phyloP scores from a whole-genome alignment of 192 early-diverging fungal genomes.

The Lobosporangium transversale region DNA sequence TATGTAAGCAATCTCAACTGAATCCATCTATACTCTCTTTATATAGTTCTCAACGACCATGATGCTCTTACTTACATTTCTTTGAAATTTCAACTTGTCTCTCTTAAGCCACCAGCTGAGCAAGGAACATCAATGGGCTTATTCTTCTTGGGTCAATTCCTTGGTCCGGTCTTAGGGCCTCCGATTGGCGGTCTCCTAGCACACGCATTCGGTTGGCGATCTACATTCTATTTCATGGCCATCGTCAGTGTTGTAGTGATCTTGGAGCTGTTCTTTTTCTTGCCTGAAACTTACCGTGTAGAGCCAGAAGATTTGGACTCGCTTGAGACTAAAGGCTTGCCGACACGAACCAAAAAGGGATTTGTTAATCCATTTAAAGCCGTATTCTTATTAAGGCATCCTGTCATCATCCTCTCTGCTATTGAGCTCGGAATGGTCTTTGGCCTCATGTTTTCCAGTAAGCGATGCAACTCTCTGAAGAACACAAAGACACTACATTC shows the following conservation, averaged over 20 bases:
- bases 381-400: slow-evolving; percentile 43
- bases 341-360: background rate
- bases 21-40: background rate
- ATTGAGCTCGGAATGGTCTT: slow-evolving; percentile 54
- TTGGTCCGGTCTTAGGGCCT: slow-evolving; percentile 40
- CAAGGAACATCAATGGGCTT: slow-evolving; percentile 52
- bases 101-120: slow-evolving; percentile 37
- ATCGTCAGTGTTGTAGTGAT: slow-evolving; percentile 46
- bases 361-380: slow-evolving; percentile 46
- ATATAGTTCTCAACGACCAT: too few species aligned
- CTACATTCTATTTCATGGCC: slow-evolving; percentile 60
- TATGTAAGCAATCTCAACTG: slow-evolving; percentile 46
- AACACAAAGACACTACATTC: background rate
- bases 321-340: slow-evolving; percentile 14
- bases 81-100: background rate
- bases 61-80: background rate
- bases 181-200: slow-evolving; percentile 61
- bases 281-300: slow-evolving; percentile 56
- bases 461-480: background rate
- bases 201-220: slow-evolving; percentile 48
- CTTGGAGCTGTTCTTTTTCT: slow-evolving; percentile 46
- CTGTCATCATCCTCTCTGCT: slow-evolving; percentile 46
- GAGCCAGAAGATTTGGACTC: slow-evolving; percentile 18
- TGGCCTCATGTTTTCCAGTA: slow-evolving; percentile 61
- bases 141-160: slow-evolving; percentile 47